A percentile compares a stretch with the other conserved stretches of the same genome.
Evolutionary conservation across 2,329 filamentous ascomycete genomes (phyloP).

Genomic region (Cyphellophora europaea): DNA sequence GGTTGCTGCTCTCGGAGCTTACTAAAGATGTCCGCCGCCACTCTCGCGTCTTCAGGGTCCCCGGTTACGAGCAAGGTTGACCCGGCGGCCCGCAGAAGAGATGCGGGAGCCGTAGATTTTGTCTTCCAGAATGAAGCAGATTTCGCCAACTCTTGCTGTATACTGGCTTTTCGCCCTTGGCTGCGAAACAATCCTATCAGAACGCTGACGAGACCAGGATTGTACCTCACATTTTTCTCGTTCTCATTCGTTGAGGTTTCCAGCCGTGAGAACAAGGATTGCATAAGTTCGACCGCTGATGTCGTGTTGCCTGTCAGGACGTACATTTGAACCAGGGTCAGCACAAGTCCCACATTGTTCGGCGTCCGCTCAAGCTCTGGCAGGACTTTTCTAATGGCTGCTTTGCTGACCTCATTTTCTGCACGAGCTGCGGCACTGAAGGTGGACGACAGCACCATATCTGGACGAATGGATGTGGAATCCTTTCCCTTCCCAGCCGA

Average conservation of each 20-base stretch:
- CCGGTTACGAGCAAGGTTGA: slow-evolving; percentile 70
- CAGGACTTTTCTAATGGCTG: slow-evolving; percentile 60
- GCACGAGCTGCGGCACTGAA: slow-evolving; percentile 68
- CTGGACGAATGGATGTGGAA: slow-evolving; percentile 37
- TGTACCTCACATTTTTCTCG: slow-evolving; percentile 63
- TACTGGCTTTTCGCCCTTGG: slow-evolving; percentile 63
- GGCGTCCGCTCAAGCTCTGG: slow-evolving; percentile 64
- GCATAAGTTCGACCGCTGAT: slow-evolving; percentile 65
- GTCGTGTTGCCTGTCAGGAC: slow-evolving; percentile 60
- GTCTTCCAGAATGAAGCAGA: slow-evolving; percentile 74
- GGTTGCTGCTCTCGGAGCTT: slow-evolving; percentile 54
- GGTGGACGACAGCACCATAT: slow-evolving; percentile 48
- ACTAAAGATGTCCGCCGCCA: slow-evolving; percentile 71
- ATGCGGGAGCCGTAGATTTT: slow-evolving; percentile 48
- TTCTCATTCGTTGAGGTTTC: slow-evolving; percentile 50
- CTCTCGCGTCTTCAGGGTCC: slow-evolving; percentile 54
- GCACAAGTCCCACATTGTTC: slow-evolving; percentile 66
- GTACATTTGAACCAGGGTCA: slow-evolving; percentile 77
- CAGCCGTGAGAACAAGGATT: slow-evolving; percentile 63
- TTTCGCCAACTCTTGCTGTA: slow-evolving; percentile 64
- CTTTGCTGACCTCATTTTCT: slow-evolving; percentile 49
- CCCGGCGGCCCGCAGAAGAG: slow-evolving; percentile 74
- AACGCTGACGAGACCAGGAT: slow-evolving; percentile 75
- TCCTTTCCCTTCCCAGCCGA: slow-evolving; percentile 23
- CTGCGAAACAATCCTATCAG: slow-evolving; percentile 68